Conservation (phyloP, 805 yeast species). For the Kluyveromyces nonfermentans region DNA sequence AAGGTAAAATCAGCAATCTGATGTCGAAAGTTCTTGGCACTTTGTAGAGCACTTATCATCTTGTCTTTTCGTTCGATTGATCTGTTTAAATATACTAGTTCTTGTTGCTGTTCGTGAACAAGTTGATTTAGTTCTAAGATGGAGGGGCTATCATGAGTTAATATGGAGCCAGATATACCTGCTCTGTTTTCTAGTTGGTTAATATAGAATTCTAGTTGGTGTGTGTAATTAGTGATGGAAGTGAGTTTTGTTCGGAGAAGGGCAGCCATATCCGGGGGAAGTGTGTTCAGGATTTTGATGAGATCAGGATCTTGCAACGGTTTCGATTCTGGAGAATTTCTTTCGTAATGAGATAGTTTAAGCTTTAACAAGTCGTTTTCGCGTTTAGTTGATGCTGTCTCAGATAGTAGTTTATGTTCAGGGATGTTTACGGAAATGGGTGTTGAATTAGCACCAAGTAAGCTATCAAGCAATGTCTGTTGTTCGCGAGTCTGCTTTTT, state of each 20-base stretch:
- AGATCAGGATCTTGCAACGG: conserved; percentile 43
- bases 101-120: conserved; percentile 55
- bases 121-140: conserved; percentile 12
- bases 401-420: neutral
- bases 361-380: conserved; percentile 60
- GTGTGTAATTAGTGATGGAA: conserved; percentile 23
- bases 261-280: conserved; percentile 39
- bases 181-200: conserved; percentile 12
- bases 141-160: neutral
- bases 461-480: conserved; percentile 37
- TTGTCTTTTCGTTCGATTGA: conserved; percentile 64
- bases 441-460: conserved; percentile 35
- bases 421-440: conserved; percentile 5
- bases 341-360: conserved; percentile 56
- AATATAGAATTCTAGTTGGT: conserved; percentile 23
- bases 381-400: conserved; percentile 24
- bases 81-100: conserved; percentile 54
- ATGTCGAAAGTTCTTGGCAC: conserved; percentile 51
- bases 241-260: conserved; percentile 22
- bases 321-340: conserved; percentile 52
- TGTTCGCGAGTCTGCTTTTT: conserved; percentile 53
- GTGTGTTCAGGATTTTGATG: conserved; percentile 50
- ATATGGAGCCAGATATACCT: conserved; percentile 13
- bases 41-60: conserved; percentile 63
- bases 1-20: neutral